Conservation (phyloP, 2,329 filamentous ascomycete species). For the Stachybotrys echinatus region DNA sequence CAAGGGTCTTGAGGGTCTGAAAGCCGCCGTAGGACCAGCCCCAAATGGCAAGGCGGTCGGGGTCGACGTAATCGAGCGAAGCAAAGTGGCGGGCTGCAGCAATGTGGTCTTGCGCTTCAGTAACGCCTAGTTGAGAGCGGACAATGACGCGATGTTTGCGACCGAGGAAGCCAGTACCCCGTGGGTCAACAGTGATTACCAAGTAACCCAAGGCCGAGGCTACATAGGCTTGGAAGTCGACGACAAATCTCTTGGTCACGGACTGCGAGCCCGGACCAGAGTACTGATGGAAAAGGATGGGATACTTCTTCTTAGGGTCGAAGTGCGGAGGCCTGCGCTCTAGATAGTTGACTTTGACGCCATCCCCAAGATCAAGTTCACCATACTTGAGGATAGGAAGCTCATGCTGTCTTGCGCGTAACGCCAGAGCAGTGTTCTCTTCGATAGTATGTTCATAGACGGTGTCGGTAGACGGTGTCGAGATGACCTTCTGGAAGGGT, state of each 20-base stretch:
- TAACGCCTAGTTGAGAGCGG: slow-evolving; percentile 76
- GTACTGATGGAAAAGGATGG: slow-evolving; percentile 92
- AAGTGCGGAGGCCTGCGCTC: slow-evolving; percentile 91
- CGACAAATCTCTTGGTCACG: slow-evolving; percentile 71
- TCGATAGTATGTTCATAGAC: slow-evolving; percentile 69
- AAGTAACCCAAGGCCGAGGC: slow-evolving; percentile 84
- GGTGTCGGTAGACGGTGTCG: slow-evolving; percentile 64
- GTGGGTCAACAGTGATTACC: slow-evolving; percentile 89
- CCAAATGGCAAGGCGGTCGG: slow-evolving; percentile 83
- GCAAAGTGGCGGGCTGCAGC: slow-evolving; percentile 82
- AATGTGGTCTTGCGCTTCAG: slow-evolving; percentile 88
- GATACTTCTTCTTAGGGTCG: slow-evolving; percentile 76
- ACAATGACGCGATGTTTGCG: slow-evolving; percentile 77
- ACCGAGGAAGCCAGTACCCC: slow-evolving; percentile 87
- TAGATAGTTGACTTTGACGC: slow-evolving; percentile 64
- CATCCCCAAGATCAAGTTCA: slow-evolving; percentile 75
- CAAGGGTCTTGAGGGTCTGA: slow-evolving; percentile 89
- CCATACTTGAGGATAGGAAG: slow-evolving; percentile 79
- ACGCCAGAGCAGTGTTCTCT: slow-evolving; percentile 65
- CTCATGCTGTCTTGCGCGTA: slow-evolving; percentile 68
- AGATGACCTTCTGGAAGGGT: slow-evolving; percentile 87
- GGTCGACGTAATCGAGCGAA: slow-evolving; percentile 75
- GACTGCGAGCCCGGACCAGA: slow-evolving; percentile 90
- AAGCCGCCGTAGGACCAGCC: slow-evolving; percentile 98
- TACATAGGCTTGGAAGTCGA: slow-evolving; percentile 89